phyloP scores from a whole-genome alignment of 78 protist genomes.

The Dictyostelium discoideum region DNA sequence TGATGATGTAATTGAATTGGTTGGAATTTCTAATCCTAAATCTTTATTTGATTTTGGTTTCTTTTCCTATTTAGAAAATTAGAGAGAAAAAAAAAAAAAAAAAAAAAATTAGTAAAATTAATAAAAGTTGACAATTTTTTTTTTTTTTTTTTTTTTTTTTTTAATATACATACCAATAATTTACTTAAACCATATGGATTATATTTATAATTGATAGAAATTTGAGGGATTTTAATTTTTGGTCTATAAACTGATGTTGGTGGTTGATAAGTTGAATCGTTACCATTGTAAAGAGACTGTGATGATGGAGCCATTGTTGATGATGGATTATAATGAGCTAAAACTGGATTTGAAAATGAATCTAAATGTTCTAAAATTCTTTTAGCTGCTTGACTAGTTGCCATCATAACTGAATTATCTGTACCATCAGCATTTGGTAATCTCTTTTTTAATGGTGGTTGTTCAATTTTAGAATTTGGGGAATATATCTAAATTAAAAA shows the following conservation, averaged over 20 bases:
- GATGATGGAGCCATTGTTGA: background rate
- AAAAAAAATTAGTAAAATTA: background rate
- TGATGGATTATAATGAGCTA: background rate
- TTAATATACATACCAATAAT: constrained; percentile 22
- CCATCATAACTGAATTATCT: constrained; percentile 16
- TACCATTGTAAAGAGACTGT: background rate
- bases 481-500: background rate
- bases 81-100: background rate
- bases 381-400: constrained; percentile 74
- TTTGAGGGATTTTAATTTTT: constrained; percentile 47
- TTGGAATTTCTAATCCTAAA: constrained; percentile 7
- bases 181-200: constrained; percentile 64
- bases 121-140: too few species aligned
- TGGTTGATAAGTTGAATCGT: background rate
- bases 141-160: too few species aligned
- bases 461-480: background rate
- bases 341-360: constrained; percentile 45
- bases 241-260: background rate
- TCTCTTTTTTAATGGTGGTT: constrained; percentile 26
- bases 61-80: constrained; percentile 23
- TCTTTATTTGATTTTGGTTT: constrained; percentile 67
- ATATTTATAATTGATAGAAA: constrained; percentile 38
- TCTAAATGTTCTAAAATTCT: constrained; percentile 45
- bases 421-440: background rate
- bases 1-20: constrained; percentile 41